A percentile compares a stretch with the other conserved stretches of the same genome.
Evolutionary conservation across 1,284 basidiomycete genomes (phyloP).

Genomic region (Fomes fomentarius): DNA sequence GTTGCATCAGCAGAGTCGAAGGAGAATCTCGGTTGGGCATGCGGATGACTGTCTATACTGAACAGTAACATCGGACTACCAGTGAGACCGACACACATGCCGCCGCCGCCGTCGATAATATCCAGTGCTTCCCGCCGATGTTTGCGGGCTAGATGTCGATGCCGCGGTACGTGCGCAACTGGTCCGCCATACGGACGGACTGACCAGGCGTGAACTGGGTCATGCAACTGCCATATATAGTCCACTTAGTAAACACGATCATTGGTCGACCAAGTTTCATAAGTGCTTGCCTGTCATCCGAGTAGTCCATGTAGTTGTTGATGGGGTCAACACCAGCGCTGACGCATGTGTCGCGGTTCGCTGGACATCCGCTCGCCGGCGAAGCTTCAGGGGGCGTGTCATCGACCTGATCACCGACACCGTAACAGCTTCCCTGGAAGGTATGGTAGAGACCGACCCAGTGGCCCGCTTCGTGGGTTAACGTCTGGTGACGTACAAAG

Average conservation of each 20-base stretch:
- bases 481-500: slow-evolving; percentile 37
- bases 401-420: slow-evolving; percentile 49
- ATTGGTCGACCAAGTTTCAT: too few relatives aligned
- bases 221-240: slow-evolving; percentile 40
- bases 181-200: slow-evolving; percentile 41
- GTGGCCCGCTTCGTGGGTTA: slow-evolving; percentile 60
- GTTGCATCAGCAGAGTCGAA: too few relatives aligned
- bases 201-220: slow-evolving; percentile 52
- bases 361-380: slow-evolving; percentile 50
- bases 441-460: slow-evolving; percentile 64
- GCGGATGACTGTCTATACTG: too few relatives aligned
- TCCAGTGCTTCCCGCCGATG: too few relatives aligned
- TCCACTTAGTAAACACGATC: too few relatives aligned
- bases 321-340: slow-evolving; percentile 42
- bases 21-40: too few relatives aligned
- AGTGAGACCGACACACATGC: too few relatives aligned
- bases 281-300: slow-evolving; percentile 24
- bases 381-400: slow-evolving; percentile 54
- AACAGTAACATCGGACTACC: too few relatives aligned
- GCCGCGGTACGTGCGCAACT: slow-evolving; percentile 51
- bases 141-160: slow-evolving; percentile 33
- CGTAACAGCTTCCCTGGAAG: slow-evolving; percentile 59
- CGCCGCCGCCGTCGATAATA: too few relatives aligned
- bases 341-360: slow-evolving; percentile 49
- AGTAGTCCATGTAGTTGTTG: slow-evolving; percentile 41